Conservation (phyloP, 768 basidiomycete species). For the Lactarius deliciosus region DNA sequence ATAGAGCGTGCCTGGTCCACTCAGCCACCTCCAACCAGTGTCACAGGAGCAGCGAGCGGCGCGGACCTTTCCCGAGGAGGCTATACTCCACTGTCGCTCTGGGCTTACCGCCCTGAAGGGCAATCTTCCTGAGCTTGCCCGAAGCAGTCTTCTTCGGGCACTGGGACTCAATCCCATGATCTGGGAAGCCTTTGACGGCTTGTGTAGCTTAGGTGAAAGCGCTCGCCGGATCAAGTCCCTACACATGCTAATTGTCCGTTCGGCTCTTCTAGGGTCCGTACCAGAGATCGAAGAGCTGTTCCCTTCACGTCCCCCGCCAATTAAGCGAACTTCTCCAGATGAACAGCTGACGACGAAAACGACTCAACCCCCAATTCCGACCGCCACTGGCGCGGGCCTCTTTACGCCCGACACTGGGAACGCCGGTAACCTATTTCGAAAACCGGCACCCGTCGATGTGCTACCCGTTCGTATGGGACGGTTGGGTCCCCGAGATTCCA, state of each 20-base stretch:
- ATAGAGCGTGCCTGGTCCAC: conserved; percentile 20
- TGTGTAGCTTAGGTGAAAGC: conserved; percentile 69
- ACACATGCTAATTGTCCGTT: conserved; percentile 25
- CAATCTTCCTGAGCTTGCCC: conserved; percentile 74
- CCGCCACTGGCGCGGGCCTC: conserved; percentile 66
- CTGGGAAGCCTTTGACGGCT: conserved; percentile 91
- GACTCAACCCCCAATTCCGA: conserved; percentile 43
- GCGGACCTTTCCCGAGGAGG: conserved; percentile 66
- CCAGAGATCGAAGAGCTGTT: conserved; percentile 74
- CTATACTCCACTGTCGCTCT: conserved; percentile 71
- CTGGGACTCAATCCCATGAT: conserved; percentile 72
- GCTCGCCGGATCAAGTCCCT: conserved; percentile 7
- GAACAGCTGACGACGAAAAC: conserved; percentile 43
- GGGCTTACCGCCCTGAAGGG: conserved; percentile 77
- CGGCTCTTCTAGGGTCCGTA: conserved; percentile 51
- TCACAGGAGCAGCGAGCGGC: conserved; percentile 56
- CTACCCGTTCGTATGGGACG: conserved; percentile 61
- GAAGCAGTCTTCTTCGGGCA: conserved; percentile 66
- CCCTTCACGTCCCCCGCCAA: conserved; percentile 58
- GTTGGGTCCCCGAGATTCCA: conserved; percentile 56
- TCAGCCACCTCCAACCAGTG: conserved; percentile 39
- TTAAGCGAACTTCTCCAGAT: conserved; percentile 54
- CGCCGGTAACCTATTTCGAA: conserved; percentile 55
- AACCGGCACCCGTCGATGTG: conserved; percentile 47
- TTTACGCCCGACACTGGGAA: conserved; percentile 71